Base-by-base conservation (phyloP, 306 rosid species). In the Lathyrus tuberosus region DNA sequence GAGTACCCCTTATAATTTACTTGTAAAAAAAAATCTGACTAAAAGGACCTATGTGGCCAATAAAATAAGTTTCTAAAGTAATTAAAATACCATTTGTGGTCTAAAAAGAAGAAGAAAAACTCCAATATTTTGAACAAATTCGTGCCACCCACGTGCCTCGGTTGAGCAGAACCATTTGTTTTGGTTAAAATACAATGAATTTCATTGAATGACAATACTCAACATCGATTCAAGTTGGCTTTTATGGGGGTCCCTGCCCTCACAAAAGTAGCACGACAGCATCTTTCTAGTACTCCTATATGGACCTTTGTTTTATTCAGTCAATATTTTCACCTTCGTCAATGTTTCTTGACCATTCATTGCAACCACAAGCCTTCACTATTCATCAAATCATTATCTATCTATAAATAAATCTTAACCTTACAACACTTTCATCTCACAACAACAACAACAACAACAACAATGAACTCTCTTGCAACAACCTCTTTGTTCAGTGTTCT, bases 401-500 rank as follows among this genome's bases (percentile, higher is more conserved):
- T 62, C 68, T 62, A 62, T 62, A 62, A 62, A 62, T 62, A 41
- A 62, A 20, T 13, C 24, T 17, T 38, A 3, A 17, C 2, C 1
- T 30, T 12, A 0, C 5, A 12, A n/a, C 40, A 58, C 3, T 57
- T 7, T 62, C 48, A 40, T 38, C 48, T 18, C 67, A 8, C 20
- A 60, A 57, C 41, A 57, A 54, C 41, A 15, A 8, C 20, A 60
- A 57, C 41, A 57, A 54, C 41, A 15, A 53, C 60, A 64, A 31
- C 13, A 47, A 80, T 75, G 80, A 58, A 57, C 6, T 51, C 26
- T 5, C 5, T 60, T 0, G 9, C 3, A 24, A 46, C 11, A 9
- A 30, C 70, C 22, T 64, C 58, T 51, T 12, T 80, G 2, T 59
- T 62, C 26, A 70, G 10, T 41, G 16, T 43, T 5, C 28, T 78